These are phyloP conservation scores for Daldinia vernicosa DNA, from an alignment of 495 filamentous ascomycete genomes.

Conservation along the genomic window DNA sequence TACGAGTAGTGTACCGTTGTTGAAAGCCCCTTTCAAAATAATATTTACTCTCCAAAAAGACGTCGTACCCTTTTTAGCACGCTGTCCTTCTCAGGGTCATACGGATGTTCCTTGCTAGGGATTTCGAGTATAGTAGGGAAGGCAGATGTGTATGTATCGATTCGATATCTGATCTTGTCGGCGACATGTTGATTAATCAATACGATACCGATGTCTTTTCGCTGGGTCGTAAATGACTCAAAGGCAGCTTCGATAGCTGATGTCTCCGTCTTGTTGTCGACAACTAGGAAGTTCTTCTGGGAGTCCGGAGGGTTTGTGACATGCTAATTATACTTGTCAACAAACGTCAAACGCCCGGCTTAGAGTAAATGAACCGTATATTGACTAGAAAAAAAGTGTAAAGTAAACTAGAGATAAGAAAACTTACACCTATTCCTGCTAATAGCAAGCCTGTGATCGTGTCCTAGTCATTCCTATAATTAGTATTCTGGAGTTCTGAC, in stretches of 20 bases:
- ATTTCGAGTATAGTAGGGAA: conserved; percentile 89
- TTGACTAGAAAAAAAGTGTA: not conserved
- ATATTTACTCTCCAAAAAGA: conserved; percentile 85
- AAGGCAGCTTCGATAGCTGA: conserved; percentile 91
- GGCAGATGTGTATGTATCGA: conserved; percentile 77
- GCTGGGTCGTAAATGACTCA: conserved; percentile 81
- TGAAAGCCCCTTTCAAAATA: not conserved
- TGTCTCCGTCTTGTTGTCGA: conserved; percentile 90
- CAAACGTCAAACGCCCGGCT: conserved; percentile 20
- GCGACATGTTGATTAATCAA: conserved; percentile 99
- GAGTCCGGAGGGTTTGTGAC: conserved; percentile 71
- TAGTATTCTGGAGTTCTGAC: conserved; percentile 25
- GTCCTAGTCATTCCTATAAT: conserved; percentile 64
- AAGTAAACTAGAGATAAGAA: not conserved
- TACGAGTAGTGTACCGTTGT: conserved; percentile 3
- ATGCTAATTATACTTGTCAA: conserved; percentile 44
- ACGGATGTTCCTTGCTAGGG: conserved; percentile 98
- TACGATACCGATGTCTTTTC: conserved; percentile 95
- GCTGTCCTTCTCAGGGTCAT: conserved; percentile 99
- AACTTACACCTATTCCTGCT: conserved; percentile 89
- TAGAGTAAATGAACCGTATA: not conserved
- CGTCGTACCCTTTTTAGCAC: conserved; percentile 90
- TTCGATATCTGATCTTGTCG: conserved; percentile 85
- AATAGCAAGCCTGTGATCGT: conserved; percentile 94
- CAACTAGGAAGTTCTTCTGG: conserved; percentile 96